Conservation (phyloP, 495 filamentous ascomycete species). For the Podospora tetraspora region DNA sequence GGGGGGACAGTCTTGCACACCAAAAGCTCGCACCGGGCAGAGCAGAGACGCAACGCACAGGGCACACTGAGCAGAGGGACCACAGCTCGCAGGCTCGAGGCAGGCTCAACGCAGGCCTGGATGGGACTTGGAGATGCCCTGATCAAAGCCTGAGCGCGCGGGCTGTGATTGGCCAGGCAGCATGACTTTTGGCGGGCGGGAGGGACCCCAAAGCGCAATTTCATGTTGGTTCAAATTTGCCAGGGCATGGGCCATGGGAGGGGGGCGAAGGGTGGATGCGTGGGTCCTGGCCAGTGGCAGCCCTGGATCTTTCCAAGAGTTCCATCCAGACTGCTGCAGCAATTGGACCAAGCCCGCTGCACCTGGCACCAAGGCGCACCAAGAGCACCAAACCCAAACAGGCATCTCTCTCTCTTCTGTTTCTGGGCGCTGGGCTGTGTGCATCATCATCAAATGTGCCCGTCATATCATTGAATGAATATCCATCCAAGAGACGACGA, state of each 20-base stretch:
- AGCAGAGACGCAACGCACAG: slow-evolving; percentile 17
- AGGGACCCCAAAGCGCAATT: slow-evolving; percentile 16
- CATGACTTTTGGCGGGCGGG: slow-evolving; percentile 21
- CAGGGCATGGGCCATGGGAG: slow-evolving; percentile 3
- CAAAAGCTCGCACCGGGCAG: slow-evolving; percentile 16
- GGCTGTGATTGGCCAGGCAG: slow-evolving; percentile 26
- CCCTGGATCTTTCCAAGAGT: neutral
- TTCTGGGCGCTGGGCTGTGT: too few relatives aligned
- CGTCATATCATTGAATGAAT: neutral
- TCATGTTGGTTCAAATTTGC: slow-evolving; percentile 10
- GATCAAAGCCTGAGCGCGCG: slow-evolving; percentile 37
- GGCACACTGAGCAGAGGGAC: neutral
- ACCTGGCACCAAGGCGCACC: neutral
- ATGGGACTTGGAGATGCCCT: slow-evolving; percentile 26
- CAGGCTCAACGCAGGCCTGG: neutral
- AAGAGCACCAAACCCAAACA: neutral
- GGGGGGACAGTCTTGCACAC: slow-evolving; percentile 10
- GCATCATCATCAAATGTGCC: too few relatives aligned
- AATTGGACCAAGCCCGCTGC: neutral
- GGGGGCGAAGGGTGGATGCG: slow-evolving; percentile 1
- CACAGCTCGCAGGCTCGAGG: too few relatives aligned
- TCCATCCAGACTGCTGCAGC: neutral
- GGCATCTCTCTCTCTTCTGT: neutral
- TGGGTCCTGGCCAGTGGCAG: neutral
- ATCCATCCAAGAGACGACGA: neutral